phyloP scores from a whole-genome alignment of 192 early-diverging fungal species.

The Podila verticillata region DNA sequence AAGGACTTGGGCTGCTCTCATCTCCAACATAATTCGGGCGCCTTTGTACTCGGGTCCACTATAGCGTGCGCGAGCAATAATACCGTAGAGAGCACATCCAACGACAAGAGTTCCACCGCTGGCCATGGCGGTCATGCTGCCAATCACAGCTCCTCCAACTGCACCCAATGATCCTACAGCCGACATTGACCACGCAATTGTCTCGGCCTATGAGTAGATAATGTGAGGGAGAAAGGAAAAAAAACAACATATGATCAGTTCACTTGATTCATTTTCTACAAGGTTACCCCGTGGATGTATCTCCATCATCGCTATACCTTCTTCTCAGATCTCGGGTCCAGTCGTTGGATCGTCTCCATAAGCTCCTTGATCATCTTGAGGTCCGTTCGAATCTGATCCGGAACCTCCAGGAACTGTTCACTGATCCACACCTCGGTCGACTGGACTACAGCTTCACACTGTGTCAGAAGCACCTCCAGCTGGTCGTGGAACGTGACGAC shows the following conservation, averaged over 20 bases:
- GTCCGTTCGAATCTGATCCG: constrained; percentile 49
- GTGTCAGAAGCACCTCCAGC: constrained; percentile 51
- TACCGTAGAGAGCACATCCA: constrained; percentile 49
- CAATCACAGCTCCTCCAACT: constrained; percentile 53
- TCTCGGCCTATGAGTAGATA: constrained; percentile 18
- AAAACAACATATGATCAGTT: no score
- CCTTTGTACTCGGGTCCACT: constrained; percentile 49
- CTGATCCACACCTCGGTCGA: constrained; percentile 60
- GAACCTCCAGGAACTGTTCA: constrained; percentile 53
- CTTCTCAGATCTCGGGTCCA: constrained; percentile 59
- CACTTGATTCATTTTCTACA: no score
- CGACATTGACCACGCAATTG: constrained; percentile 53
- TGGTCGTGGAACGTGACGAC: constrained; percentile 61
- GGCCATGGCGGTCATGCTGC: constrained; percentile 53
- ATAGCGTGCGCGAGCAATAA: constrained; percentile 37
- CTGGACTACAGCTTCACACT: constrained; percentile 52
- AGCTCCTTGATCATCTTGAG: constrained; percentile 50
- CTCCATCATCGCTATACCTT: constrained; percentile 12
- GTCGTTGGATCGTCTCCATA: constrained; percentile 44
- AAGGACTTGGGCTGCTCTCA: constrained; percentile 20
- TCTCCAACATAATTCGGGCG: constrained; percentile 40
- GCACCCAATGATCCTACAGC: constrained; percentile 58
- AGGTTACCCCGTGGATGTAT: no score
- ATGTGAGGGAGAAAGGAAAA: no score
- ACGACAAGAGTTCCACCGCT: constrained; percentile 50